Percentiles rank a stretch among this genome's conserved stretches.
Evolutionary conservation across 805 yeast species (phyloP).

Genomic region (Starmerella bombi): DNA sequence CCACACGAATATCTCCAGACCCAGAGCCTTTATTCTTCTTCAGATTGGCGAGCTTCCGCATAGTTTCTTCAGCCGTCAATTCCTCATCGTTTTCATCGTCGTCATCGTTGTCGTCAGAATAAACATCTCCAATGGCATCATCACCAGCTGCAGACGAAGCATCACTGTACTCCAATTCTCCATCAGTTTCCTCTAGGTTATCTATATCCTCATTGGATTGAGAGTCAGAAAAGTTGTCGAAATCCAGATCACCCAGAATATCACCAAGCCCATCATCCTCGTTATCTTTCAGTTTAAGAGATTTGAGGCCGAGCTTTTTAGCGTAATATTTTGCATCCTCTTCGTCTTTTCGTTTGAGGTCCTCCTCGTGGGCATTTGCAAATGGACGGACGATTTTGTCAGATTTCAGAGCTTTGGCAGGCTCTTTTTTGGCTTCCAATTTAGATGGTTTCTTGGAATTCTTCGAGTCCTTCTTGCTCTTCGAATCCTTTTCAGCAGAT

Average conservation of each 20-base stretch:
- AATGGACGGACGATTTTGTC: conserved; percentile 17
- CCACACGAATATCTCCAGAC: neutral
- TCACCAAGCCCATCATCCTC: conserved; percentile 74
- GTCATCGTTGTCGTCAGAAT: conserved; percentile 2
- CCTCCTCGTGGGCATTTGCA: conserved; percentile 35
- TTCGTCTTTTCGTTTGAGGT: conserved; percentile 46
- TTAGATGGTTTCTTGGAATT: neutral
- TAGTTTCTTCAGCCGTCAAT: conserved; percentile 22
- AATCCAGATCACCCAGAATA: conserved; percentile 59
- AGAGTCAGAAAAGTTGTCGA: conserved; percentile 27
- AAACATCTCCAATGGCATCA: conserved; percentile 4
- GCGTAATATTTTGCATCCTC: conserved; percentile 75
- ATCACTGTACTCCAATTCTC: conserved; percentile 2
- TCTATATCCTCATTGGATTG: conserved; percentile 7
- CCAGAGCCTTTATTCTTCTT: conserved; percentile 2
- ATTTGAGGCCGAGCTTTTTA: conserved; percentile 58
- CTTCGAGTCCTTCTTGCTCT: neutral
- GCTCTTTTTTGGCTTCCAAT: conserved; percentile 10
- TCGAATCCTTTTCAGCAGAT: conserved; percentile 4
- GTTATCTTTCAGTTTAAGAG: conserved; percentile 35
- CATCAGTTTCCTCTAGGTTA: conserved; percentile 16
- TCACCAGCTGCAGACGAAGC: neutral
- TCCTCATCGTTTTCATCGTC: conserved; percentile 1
- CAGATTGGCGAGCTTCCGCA: conserved; percentile 21
- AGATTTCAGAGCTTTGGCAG: conserved; percentile 12